These are phyloP conservation scores for Didymella sp. DNA, from an alignment of 2,329 filamentous ascomycete species.

Conservation along the genomic window DNA sequence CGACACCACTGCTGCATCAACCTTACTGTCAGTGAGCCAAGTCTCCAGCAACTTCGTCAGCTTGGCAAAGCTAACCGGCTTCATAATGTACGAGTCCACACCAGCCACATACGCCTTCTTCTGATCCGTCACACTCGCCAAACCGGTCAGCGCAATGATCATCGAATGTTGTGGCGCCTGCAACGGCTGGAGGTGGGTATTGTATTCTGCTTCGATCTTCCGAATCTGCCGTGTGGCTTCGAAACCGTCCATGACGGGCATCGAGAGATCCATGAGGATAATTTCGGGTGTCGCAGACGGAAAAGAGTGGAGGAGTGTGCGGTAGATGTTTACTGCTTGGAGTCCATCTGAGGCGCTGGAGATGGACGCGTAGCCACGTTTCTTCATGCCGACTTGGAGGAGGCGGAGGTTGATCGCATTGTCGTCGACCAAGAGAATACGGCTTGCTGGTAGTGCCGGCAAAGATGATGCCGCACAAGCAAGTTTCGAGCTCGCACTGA, in stretches of 20 bases:
- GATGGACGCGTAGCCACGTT: conserved; percentile 22
- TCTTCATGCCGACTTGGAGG: conserved; percentile 35
- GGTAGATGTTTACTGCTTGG: conserved; percentile 32
- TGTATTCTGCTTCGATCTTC: conserved; percentile 22
- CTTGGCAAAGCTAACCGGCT: conserved; percentile 33
- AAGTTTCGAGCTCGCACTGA: neutral
- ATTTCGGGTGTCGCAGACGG: conserved; percentile 16
- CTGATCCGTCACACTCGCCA: conserved; percentile 26
- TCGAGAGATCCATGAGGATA: conserved; percentile 33
- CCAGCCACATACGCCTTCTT: conserved; percentile 29
- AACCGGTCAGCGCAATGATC: conserved; percentile 32
- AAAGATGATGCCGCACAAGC: neutral
- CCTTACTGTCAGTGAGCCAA: neutral
- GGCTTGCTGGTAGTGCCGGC: neutral
- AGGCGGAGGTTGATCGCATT: conserved; percentile 47
- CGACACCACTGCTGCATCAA: neutral
- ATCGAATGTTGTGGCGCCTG: neutral
- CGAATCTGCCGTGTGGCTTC: conserved; percentile 38
- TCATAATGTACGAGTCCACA: conserved; percentile 33
- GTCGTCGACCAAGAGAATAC: conserved; percentile 46
- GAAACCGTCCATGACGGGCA: conserved; percentile 44
- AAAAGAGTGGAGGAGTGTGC: conserved; percentile 15
- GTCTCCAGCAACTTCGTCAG: conserved; percentile 14
- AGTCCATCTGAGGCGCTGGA: conserved; percentile 35
- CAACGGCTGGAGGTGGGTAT: neutral